Conservation (phyloP, 2,329 filamentous ascomycete genomes). For the Davidsoniella virescens region DNA sequence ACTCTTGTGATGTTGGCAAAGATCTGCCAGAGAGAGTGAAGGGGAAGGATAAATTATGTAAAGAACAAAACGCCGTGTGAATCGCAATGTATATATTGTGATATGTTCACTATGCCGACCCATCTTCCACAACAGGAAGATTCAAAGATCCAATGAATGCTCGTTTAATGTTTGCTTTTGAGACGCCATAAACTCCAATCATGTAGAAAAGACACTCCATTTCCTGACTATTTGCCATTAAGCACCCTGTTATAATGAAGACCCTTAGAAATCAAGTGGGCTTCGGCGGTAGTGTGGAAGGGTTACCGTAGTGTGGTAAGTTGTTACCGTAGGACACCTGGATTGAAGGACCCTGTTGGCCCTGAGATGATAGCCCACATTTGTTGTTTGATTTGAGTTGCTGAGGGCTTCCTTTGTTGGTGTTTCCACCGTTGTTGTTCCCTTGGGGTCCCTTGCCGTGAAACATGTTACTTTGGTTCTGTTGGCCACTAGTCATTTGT, state of each 20-base stretch:
- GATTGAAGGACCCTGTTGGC: slow-evolving; percentile 16
- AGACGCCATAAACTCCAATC: slow-evolving; percentile 5
- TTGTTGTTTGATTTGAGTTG: slow-evolving; percentile 20
- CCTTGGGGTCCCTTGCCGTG: too few relatives aligned
- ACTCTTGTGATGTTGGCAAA: too few relatives aligned
- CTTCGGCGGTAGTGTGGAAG: slow-evolving; percentile 43
- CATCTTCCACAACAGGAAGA: neutral
- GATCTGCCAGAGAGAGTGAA: too few relatives aligned
- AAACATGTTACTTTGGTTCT: too few relatives aligned
- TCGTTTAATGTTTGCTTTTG: neutral
- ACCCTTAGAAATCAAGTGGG: slow-evolving; percentile 19
- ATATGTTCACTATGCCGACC: neutral
- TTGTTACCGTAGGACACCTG: slow-evolving; percentile 29
- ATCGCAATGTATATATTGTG: too few relatives aligned
- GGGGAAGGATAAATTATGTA: too few relatives aligned
- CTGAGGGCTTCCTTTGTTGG: slow-evolving; percentile 21
- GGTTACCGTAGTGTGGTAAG: slow-evolving; percentile 42
- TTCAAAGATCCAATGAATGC: too few relatives aligned
- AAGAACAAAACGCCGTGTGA: too few relatives aligned
- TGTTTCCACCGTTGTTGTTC: neutral
- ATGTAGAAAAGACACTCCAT: neutral
- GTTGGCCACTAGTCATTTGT: slow-evolving; percentile 8
- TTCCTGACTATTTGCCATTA: neutral
- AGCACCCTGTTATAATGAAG: neutral
- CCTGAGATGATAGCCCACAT: too few relatives aligned